These are phyloP conservation scores for Fonsecaea erecta DNA, from an alignment of 2,329 filamentous ascomycete genomes.

Conservation along the genomic window DNA sequence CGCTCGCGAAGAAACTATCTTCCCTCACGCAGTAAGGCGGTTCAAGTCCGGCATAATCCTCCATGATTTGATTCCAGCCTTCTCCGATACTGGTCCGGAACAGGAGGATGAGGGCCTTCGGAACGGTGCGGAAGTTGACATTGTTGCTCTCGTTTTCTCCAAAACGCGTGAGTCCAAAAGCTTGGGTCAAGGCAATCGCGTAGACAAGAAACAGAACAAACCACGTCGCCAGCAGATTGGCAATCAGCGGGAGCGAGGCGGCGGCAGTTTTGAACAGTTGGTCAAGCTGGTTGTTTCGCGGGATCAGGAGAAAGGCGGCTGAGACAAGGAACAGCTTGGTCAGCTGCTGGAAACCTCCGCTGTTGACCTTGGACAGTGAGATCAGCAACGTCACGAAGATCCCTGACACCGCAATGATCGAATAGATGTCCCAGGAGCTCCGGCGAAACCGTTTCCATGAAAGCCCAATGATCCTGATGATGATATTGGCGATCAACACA, in stretches of 20 bases:
- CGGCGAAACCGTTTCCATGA: constrained; percentile 89
- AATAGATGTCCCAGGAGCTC: constrained; percentile 95
- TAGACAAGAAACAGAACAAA: constrained; percentile 95
- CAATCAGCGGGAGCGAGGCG: constrained; percentile 86
- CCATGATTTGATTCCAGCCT: constrained; percentile 96
- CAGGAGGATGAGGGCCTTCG: constrained; percentile 88
- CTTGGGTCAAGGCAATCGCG: constrained; percentile 93
- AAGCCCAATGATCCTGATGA: constrained; percentile 82
- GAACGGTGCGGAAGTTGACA: constrained; percentile 90
- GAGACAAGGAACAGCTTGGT: constrained; percentile 95
- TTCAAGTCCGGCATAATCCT: constrained; percentile 82
- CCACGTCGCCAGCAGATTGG: constrained; percentile 94
- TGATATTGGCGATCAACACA: constrained; percentile 80
- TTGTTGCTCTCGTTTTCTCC: constrained; percentile 73
- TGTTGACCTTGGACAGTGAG: constrained; percentile 63
- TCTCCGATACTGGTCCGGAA: constrained; percentile 94
- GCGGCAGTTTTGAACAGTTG: constrained; percentile 99
- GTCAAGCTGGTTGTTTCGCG: constrained; percentile 93
- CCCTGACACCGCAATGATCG: constrained; percentile 76
- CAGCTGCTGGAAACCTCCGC: constrained; percentile 71
- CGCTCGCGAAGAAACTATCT: constrained; percentile 77
- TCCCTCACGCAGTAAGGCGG: constrained; percentile 79
- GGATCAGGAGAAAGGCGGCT: constrained; percentile 87
- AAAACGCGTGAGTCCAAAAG: constrained; percentile 93
- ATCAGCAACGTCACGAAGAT: constrained; percentile 83